Evolutionary conservation across 768 basidiomycete genomes (phyloP).

Genomic region (Lepiota subincarnata): DNA sequence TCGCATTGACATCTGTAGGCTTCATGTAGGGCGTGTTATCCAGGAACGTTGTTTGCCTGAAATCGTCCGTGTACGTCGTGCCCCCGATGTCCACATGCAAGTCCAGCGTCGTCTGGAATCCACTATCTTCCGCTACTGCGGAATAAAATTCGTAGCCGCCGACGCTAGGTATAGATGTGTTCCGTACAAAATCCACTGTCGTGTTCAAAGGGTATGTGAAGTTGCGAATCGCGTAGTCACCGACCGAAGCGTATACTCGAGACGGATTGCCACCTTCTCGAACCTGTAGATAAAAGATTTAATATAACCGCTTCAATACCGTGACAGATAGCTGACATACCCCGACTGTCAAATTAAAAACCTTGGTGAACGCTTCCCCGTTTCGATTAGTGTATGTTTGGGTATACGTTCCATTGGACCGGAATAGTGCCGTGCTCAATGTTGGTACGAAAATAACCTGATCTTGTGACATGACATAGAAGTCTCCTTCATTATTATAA

Average conservation of each 20-base stretch:
- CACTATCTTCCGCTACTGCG: constrained; percentile 19
- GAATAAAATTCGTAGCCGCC: constrained; percentile 36
- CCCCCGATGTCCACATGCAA: constrained; percentile 21
- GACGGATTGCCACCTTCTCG: constrained; percentile 26
- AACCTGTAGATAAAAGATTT: constrained; percentile 12
- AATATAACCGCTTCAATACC: neutral
- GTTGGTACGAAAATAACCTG: constrained; percentile 38
- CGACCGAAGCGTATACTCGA: constrained; percentile 31
- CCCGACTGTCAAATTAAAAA: constrained; percentile 23
- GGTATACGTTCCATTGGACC: constrained; percentile 21
- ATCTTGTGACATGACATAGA: constrained; percentile 41
- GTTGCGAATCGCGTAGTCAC: constrained; percentile 26
- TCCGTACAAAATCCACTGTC: constrained; percentile 26
- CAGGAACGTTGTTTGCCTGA: constrained; percentile 23
- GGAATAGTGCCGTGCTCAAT: constrained; percentile 26
- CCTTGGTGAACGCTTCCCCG: constrained; percentile 19
- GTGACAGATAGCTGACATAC: constrained; percentile 14
- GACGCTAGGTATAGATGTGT: constrained; percentile 23
- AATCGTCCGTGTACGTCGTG: constrained; percentile 24
- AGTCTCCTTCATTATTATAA: constrained; percentile 38
- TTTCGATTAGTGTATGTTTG: constrained; percentile 22
- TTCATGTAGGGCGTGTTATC: constrained; percentile 24
- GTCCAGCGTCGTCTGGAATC: constrained; percentile 26
- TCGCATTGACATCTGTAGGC: constrained; percentile 20
- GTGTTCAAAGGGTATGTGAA: constrained; percentile 24